Conservation (phyloP, 2,329 filamentous ascomycete species). For the Aspergillus sp. region DNA sequence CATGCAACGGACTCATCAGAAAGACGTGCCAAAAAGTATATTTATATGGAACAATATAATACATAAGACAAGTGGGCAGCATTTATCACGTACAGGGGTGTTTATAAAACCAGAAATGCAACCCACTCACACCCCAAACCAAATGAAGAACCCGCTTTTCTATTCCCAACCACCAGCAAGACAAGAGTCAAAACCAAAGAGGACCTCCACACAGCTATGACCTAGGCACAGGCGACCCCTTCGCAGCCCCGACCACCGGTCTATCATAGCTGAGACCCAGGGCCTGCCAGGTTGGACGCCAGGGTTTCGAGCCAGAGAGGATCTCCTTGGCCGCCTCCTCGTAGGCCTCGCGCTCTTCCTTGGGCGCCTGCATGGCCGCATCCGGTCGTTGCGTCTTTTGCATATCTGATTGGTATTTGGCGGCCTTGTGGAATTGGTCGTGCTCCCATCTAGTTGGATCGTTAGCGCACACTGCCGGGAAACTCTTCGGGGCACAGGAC, state of each 20-base stretch:
- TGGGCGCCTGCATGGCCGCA: constrained; percentile 35
- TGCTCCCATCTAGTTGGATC: constrained; percentile 57
- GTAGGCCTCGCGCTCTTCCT: constrained; percentile 47
- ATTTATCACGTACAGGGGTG: constrained; percentile 2
- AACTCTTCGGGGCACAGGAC: too few species aligned
- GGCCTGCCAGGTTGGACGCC: constrained; percentile 54
- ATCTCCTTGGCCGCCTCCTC: constrained; percentile 63
- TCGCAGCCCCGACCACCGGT: constrained; percentile 18
- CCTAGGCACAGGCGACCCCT: constrained; percentile 11
- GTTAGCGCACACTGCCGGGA: background rate
- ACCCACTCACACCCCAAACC: background rate
- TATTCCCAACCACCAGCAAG: constrained; percentile 9
- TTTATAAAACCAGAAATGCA: background rate
- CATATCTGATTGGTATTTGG: constrained; percentile 47
- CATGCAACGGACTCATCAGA: background rate
- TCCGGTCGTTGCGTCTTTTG: constrained; percentile 36
- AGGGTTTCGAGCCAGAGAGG: constrained; percentile 59
- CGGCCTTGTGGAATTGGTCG: constrained; percentile 55
- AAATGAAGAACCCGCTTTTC: constrained; percentile 14
- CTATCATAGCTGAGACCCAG: constrained; percentile 40
- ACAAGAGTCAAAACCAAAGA: constrained; percentile 8
- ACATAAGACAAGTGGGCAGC: background rate
- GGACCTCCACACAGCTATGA: constrained; percentile 9
- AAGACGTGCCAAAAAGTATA: background rate
- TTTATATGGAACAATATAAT: background rate